Evolutionary conservation across 2,329 filamentous ascomycete species (phyloP), one percentile per base, ranked within the genome.

Genomic region (Aspergillus aculeatus): DNA sequence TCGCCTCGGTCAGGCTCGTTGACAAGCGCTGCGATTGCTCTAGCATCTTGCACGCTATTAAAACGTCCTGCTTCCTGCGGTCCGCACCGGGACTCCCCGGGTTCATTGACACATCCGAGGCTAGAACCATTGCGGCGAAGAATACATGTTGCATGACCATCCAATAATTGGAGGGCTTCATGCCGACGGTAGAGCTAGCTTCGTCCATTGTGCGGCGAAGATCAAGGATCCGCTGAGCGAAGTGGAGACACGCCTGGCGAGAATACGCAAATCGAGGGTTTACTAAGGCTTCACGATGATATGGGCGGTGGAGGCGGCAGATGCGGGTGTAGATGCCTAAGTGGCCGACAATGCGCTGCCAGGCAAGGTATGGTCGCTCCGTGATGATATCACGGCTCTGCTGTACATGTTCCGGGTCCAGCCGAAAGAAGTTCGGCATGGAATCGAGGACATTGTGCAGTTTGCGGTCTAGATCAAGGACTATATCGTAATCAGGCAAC

Each of bases 71-170:
- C 50, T 69, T 69, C n/a, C 57, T 61, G 50, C 56, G 38, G 14
- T 64, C 61, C 1, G 60, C 63, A 10, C 66, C 62, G 7, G 62
- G 63, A 16, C 65, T 62, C 2, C 52, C 32, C 5, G 63, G 65
- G 16, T 66, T 63, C 55, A 69, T 66, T 3, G 68, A 68, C 5
- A 69, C 67, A 26, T 69, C 66, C 24, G 65, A 65, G 12, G 66
- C 68, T 6, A 69, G 53, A 12, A 67, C 64, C 23, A 69, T 54
- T 4, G 68, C 68, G 9, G 68, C 68, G 23, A 66, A 61, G 47
- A 68, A 69, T 11, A 67, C 58, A 53, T 69, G 67, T 12, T 69
- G 64, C 60, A 65, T 63, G n/a, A 69, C 61, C 4, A 56, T 62
- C 61, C 67, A 66, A 35, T 66, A 65, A 12, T 65, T 62, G 11